Conservation (phyloP, 805 yeast species). For the Barnettozyma salicaria region DNA sequence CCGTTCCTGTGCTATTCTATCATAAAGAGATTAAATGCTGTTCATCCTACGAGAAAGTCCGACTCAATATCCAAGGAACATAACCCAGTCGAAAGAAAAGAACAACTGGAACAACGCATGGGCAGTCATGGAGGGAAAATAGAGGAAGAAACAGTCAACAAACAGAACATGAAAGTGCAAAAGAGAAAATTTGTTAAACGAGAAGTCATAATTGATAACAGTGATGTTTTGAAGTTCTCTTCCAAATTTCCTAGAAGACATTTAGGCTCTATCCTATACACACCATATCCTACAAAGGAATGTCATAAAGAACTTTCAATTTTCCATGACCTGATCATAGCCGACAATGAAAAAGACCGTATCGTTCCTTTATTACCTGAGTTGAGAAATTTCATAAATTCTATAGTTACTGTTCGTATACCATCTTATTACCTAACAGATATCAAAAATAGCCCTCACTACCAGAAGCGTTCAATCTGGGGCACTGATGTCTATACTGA, state of each 20-base stretch:
- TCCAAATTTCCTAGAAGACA: conserved; percentile 38
- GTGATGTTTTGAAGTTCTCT: conserved; percentile 36
- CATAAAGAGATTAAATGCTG: conserved; percentile 25
- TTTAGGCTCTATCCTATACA: conserved; percentile 54
- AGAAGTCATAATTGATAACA: conserved; percentile 31
- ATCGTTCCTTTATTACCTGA: conserved; percentile 28
- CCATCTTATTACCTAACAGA: conserved; percentile 25
- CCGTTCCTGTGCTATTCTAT: conserved; percentile 27
- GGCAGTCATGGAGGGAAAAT: conserved; percentile 1
- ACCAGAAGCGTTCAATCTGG: conserved; percentile 51
- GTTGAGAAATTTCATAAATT: conserved; percentile 36
- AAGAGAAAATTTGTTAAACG: conserved; percentile 18
- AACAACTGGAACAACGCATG: background rate
- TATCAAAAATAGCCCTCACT: conserved; percentile 21
- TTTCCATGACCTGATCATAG: conserved; percentile 2
- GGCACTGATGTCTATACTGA: conserved; percentile 92
- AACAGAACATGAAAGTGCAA: conserved; percentile 1
- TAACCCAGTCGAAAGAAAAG: background rate
- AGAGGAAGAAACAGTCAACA: background rate
- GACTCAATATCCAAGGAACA: too few species aligned
- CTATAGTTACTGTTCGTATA: conserved; percentile 27
- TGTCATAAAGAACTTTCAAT: conserved; percentile 24
- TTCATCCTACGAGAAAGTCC: conserved; percentile 16
- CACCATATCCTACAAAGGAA: conserved; percentile 45
- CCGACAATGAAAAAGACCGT: conserved; percentile 7